Evolutionary conservation across 2,329 filamentous ascomycete species (phyloP), one percentile per base, ranked within the genome.

Genomic region (Zarea fungicola): DNA sequence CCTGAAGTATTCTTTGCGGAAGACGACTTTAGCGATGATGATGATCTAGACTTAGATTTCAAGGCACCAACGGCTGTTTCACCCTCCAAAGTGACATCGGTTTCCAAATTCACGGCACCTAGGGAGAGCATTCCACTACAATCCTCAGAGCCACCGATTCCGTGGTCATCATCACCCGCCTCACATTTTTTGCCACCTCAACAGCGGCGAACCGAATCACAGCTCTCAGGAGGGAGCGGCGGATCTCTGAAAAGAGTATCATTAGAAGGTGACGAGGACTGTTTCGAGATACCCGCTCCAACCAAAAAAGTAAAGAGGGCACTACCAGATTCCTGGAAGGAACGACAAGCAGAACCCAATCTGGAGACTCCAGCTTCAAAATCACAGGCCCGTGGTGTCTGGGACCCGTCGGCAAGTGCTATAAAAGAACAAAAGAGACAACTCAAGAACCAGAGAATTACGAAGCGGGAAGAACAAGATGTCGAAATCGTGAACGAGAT

Each of bases 1-100:
- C 32, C 62, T 10, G 53, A 56, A 7, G 77, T 86, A 9, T 80
- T 77, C 52, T 87, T 90, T 54, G 80, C 83, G 52, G 87, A 90
- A 54, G 84, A 92, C 57, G 91, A 96, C 61, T 93, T 95, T 56
- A 89, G 89, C 58, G 87, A 92, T 61, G 90, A 96, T 57, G 77
- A 84, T 18, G 80, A 89, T 48, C 72, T 95, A 21, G 87, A 88
- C 53, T 66, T 87, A 18, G 78, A 90, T 54, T 77, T 83, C 44
- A 76, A 87, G 51, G 75, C 81, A 51, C 81, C 83, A 0, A 65
- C 72, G 2, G 71, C 77, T 2, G 72, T 80, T 4, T 57, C 55
- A 58, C 6, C 64, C 58, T 54, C 48, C 6, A 50, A 50, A 36
- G 23, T 42, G 2, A 50, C 57, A 51, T 50, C 56, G 50, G 34